Evolutionary conservation across 176 grass and related monocot species (phyloP).

Genomic region (Oryza brachyantha): DNA sequence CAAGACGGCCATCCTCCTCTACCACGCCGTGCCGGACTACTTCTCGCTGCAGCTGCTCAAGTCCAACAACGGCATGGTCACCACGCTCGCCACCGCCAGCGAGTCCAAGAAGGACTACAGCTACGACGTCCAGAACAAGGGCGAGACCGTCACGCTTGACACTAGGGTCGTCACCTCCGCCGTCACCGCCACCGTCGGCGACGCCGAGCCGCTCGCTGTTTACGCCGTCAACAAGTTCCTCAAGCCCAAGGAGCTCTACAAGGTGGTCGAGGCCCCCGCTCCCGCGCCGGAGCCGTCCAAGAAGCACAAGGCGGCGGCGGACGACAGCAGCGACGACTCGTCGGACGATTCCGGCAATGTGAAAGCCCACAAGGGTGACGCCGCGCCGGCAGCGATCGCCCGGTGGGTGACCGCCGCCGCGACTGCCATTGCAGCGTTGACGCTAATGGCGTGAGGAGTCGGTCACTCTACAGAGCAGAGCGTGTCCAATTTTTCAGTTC

Average conservation of each 20-base stretch:
- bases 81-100: conserved; percentile 74
- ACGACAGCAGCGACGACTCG: background rate
- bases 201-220: conserved; percentile 59
- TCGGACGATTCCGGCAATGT: conserved; percentile 15
- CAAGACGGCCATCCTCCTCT: conserved; percentile 67
- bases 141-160: conserved; percentile 50
- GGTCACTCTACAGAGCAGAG: background rate
- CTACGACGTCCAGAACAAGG: conserved; percentile 53
- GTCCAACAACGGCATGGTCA: conserved; percentile 68
- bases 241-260: conserved; percentile 75
- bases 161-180: conserved; percentile 38
- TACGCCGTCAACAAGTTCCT: conserved; percentile 67
- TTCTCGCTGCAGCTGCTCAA: conserved; percentile 68
- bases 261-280: conserved; percentile 31
- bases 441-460: conserved; percentile 19
- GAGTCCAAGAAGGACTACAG: conserved; percentile 62
- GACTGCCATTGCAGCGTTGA: background rate
- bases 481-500: background rate
- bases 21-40: conserved; percentile 73
- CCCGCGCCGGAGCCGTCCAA: conserved; percentile 50
- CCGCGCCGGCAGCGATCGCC: conserved; percentile 2
- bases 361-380: conserved; percentile 25
- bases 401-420: conserved; percentile 8
- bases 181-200: conserved; percentile 48
- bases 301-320: conserved; percentile 6